Base-by-base conservation (phyloP, 768 basidiomycete genomes). In the Fomitopsis serialis region DNA sequence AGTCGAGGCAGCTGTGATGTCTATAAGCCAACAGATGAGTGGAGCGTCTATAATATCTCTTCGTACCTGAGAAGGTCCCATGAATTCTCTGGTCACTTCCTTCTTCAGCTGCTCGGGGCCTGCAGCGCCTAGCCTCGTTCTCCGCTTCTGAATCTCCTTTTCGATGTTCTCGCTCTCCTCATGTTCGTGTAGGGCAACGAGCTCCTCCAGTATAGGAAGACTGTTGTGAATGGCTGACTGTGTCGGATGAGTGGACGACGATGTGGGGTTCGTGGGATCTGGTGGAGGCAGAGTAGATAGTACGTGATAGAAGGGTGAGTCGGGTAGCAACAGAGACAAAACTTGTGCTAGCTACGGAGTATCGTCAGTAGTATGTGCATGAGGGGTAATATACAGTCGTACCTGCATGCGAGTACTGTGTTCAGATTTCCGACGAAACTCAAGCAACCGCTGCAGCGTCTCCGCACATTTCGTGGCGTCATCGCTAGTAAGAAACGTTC, bases 401-500 rank as follows among this genome's bases (percentile, higher is more conserved):
- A 84, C 89, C 70, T 92, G 78, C 54, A 71, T 63, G 24, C 74
- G 73, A 3, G 79, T 79, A 5, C 89, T 48, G 11, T 25, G 45
- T 8, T 51, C 90, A 55, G 82, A 74, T 44, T 79, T 72, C 44
- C 81, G 75, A 32, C 79, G 78, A 2, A 84, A 66, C 3, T 82
- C 77, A 15, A 98, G 70, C 27, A 91, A 68, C 61, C 85, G 92
- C 63, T 97, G 92, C 42, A 96, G 64, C 1, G 76, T 73, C 65
- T 93, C 89, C 2, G 89, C 93, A 54, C 86, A 89, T 70, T 90
- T 96, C 5, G 73, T 72, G 0, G 77, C 79, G 63, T 98, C 94
- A 36, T 80, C 71, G 3, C 94, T 93, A 34, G 35, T n/a, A 43
- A 3, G 17, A 17, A 10, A 34, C 11, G 32, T 27, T 34, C 9